Evolutionary conservation across 345 rosid genomes (phyloP).

Genomic region (Gossypium raimondii): DNA sequence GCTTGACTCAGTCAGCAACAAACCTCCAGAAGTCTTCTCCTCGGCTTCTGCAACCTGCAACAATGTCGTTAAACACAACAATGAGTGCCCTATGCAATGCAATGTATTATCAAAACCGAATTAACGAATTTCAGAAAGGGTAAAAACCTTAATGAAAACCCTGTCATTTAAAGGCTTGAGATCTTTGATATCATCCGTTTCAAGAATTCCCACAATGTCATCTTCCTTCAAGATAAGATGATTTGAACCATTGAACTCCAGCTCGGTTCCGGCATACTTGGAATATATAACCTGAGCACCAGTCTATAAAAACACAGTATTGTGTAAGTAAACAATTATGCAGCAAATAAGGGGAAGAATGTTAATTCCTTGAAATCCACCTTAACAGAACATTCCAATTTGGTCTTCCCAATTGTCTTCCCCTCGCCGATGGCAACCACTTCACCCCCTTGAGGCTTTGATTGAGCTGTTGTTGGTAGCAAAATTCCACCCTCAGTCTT

Average conservation of each 20-base stretch:
- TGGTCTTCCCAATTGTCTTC: slow-evolving; percentile 56
- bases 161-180: slow-evolving; percentile 92
- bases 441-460: slow-evolving; percentile 91
- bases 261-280: slow-evolving; percentile 88
- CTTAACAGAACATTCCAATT: slow-evolving; percentile 51
- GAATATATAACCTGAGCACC: slow-evolving; percentile 78
- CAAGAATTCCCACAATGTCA: slow-evolving; percentile 87
- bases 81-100: background rate
- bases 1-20: slow-evolving; percentile 74
- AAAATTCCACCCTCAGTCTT: slow-evolving; percentile 80
- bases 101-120: background rate
- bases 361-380: slow-evolving; percentile 23
- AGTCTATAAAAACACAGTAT: slow-evolving; percentile 41
- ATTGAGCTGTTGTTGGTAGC: slow-evolving; percentile 74
- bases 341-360: background rate
- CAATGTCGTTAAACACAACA: slow-evolving; percentile 1
- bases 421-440: slow-evolving; percentile 94
- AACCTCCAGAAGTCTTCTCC: slow-evolving; percentile 93
- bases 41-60: slow-evolving; percentile 85
- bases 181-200: slow-evolving; percentile 84
- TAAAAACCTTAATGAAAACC: slow-evolving; percentile 70
- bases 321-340: background rate
- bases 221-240: slow-evolving; percentile 92
- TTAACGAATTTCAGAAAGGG: background rate
- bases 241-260: slow-evolving; percentile 68